phyloP scores from a whole-genome alignment of 257 asterid species.

The Solanum commersonii region DNA sequence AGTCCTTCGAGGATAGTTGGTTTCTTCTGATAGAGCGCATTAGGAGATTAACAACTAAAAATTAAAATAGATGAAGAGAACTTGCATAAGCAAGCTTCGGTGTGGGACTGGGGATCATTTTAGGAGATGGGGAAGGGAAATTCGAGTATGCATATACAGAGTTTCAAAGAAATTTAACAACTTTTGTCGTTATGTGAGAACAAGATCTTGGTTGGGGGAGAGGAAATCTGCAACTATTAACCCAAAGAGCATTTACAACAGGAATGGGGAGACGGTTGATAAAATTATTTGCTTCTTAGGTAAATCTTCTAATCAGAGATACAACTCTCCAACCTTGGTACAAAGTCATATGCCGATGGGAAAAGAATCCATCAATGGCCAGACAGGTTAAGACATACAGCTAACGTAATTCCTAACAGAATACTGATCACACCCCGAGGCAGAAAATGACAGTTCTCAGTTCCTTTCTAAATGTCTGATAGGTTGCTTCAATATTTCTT shows the following conservation, averaged over 20 bases:
- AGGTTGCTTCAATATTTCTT: background rate
- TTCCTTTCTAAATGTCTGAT: background rate
- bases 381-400: background rate
- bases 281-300: background rate
- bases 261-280: background rate
- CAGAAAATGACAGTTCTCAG: background rate
- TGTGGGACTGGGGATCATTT: background rate
- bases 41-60: background rate
- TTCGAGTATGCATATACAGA: background rate
- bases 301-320: background rate
- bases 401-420: background rate
- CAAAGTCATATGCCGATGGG: background rate
- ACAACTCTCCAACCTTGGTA: background rate
- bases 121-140: background rate
- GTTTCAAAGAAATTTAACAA: background rate
- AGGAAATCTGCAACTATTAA: background rate
- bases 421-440: background rate
- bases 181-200: background rate
- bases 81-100: background rate
- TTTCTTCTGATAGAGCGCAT: background rate
- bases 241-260: background rate
- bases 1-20: background rate
- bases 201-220: background rate
- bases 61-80: background rate
- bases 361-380: background rate